Evolutionary conservation across 2,329 filamentous ascomycete species (phyloP).

Genomic region (Sphaerulina musiva): DNA sequence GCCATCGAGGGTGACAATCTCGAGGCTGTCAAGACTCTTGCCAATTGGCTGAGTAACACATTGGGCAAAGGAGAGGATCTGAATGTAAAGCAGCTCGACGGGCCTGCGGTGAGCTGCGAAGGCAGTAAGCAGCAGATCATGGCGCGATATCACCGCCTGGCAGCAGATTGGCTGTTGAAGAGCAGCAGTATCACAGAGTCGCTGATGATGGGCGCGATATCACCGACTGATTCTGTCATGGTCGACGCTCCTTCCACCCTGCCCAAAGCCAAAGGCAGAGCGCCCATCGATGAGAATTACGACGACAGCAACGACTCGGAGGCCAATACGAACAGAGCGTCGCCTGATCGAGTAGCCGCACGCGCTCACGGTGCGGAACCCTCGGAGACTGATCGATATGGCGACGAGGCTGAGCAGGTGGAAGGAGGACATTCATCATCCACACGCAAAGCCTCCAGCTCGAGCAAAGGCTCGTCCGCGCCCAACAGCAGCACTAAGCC

Average conservation of each 20-base stretch:
- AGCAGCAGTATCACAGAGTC: constrained; percentile 60
- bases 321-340: constrained; percentile 3
- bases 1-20: constrained; percentile 70
- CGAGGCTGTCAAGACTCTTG: constrained; percentile 58
- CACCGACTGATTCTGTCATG: constrained; percentile 23
- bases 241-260: constrained; percentile 15
- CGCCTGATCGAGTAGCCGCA: constrained; percentile 3
- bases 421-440: constrained; percentile 19
- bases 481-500: constrained; percentile 44
- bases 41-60: constrained; percentile 54
- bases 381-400: not conserved
- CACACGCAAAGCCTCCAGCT: constrained; percentile 9
- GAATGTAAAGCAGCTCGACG: constrained; percentile 45
- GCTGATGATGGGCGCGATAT: constrained; percentile 15
- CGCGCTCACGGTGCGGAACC: not conserved
- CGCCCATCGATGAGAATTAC: constrained; percentile 25
- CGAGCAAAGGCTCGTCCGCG: constrained; percentile 6
- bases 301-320: constrained; percentile 18
- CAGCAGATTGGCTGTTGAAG: constrained; percentile 62
- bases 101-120: constrained; percentile 40
- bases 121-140: constrained; percentile 32
- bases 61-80: constrained; percentile 50
- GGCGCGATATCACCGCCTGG: constrained; percentile 55
- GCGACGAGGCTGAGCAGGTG: constrained; percentile 19
- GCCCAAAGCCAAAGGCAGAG: constrained; percentile 9